Evolutionary conservation across 164 flowering plant genomes (phyloP).

Genomic region (Vitis rupestris): DNA sequence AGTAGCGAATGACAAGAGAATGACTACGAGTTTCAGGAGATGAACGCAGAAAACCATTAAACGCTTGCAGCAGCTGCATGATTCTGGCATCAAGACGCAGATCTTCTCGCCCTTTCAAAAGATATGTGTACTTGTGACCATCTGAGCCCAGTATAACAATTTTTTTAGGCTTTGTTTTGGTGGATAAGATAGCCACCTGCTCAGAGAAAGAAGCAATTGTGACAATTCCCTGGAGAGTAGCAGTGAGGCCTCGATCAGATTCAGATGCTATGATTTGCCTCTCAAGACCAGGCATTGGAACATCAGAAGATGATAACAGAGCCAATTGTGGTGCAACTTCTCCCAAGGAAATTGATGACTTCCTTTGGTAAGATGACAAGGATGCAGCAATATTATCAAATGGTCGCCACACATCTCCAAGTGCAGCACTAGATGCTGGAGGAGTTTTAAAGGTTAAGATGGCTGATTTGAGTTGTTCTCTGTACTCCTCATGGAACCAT

Average conservation of each 20-base stretch:
- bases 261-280: constrained; percentile 58
- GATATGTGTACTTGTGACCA: constrained; percentile 88
- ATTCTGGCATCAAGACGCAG: constrained; percentile 98
- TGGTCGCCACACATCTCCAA: constrained; percentile 94
- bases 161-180: constrained; percentile 96
- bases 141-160: constrained; percentile 81
- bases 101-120: constrained; percentile 95
- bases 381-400: constrained; percentile 83
- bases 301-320: constrained; percentile 74
- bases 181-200: constrained; percentile 71
- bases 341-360: constrained; percentile 65
- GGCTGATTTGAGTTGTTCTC: constrained; percentile 73
- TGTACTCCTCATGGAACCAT: constrained; percentile 81
- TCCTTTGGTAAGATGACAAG: constrained; percentile 80
- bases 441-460: constrained; percentile 72
- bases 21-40: constrained; percentile 49
- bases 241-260: constrained; percentile 35
- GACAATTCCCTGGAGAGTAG: constrained; percentile 58
- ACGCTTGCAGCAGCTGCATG: constrained; percentile 94
- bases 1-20: constrained; percentile 70
- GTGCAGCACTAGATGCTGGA: constrained; percentile 67
- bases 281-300: constrained; percentile 99
- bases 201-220: constrained; percentile 84
- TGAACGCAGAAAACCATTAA: constrained; percentile 69
- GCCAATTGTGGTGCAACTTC: constrained; percentile 90